These are phyloP conservation scores for Petasospora fabianii DNA, from an alignment of 1,139 yeast genomes.

Conservation along the genomic window DNA sequence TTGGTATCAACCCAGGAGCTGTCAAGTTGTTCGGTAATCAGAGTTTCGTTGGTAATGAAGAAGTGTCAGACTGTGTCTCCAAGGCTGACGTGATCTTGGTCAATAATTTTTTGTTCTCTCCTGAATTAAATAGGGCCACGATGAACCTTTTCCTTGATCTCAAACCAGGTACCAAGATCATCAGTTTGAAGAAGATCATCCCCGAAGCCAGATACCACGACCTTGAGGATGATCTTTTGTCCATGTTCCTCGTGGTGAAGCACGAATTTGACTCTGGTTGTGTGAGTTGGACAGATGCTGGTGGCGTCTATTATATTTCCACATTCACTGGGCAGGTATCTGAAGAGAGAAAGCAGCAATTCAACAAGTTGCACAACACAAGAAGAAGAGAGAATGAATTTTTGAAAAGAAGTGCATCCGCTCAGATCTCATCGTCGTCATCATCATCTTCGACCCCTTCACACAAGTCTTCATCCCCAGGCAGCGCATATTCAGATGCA, in stretches of 20 bases:
- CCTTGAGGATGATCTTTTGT: constrained; percentile 56
- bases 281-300: constrained; percentile 89
- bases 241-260: constrained; percentile 60
- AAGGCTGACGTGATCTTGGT: constrained; percentile 71
- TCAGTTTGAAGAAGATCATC: constrained; percentile 73
- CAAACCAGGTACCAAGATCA: constrained; percentile 72
- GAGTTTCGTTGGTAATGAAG: constrained; percentile 65
- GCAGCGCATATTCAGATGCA: neutral
- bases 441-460: constrained; percentile 1
- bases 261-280: constrained; percentile 64
- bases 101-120: constrained; percentile 81
- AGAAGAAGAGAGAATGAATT: constrained; percentile 23
- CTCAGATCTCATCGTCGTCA: no score
- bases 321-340: constrained; percentile 35
- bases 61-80: constrained; percentile 50
- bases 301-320: constrained; percentile 76
- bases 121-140: constrained; percentile 63
- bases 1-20: constrained; percentile 59
- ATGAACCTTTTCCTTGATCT: constrained; percentile 61
- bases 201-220: constrained; percentile 50
- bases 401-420: constrained; percentile 10
- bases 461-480: constrained; percentile 1
- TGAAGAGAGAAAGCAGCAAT: constrained; percentile 10
- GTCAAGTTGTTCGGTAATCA: constrained; percentile 59
- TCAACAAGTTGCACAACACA: constrained; percentile 31